Conservation (phyloP, 2,329 filamentous ascomycete species). For the Chrysoporthe deuterocubensis region DNA sequence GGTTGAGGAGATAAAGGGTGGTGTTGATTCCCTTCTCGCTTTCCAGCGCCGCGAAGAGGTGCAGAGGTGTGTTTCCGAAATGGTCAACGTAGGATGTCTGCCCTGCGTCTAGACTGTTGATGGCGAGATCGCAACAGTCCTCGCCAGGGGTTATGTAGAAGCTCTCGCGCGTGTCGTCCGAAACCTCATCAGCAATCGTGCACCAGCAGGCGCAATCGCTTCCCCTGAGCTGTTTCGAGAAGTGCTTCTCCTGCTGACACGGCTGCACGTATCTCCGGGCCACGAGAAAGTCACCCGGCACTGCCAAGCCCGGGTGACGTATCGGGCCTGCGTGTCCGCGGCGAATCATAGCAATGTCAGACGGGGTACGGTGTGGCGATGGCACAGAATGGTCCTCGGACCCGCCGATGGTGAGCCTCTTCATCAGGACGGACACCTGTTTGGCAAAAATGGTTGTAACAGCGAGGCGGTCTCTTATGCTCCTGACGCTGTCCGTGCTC, state of each 20-base stretch:
- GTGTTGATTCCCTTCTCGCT: slow-evolving; percentile 30
- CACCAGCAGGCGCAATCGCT: slow-evolving; percentile 38
- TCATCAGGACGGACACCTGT: slow-evolving; percentile 43
- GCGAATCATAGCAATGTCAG: slow-evolving; percentile 31
- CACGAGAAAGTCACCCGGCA: slow-evolving; percentile 56
- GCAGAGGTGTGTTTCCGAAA: slow-evolving; percentile 54
- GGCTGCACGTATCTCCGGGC: slow-evolving; percentile 31
- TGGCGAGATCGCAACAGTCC: slow-evolving; percentile 36
- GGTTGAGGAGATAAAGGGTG: slow-evolving; percentile 36
- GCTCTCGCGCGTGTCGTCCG: slow-evolving; percentile 23
- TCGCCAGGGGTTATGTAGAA: slow-evolving; percentile 37
- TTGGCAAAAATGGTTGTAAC: slow-evolving; percentile 28
- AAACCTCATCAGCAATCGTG: slow-evolving; percentile 36
- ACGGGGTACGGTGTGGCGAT: slow-evolving; percentile 20
- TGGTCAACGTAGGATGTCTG: slow-evolving; percentile 37
- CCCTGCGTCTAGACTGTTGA: slow-evolving; percentile 30
- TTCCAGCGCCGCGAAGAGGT: slow-evolving; percentile 48
- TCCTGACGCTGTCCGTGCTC: slow-evolving; percentile 43
- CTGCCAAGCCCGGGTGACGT: slow-evolving; percentile 36
- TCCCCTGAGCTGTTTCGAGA: slow-evolving; percentile 19
- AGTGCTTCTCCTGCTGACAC: slow-evolving; percentile 22
- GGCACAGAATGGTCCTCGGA: slow-evolving; percentile 17
- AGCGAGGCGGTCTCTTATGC: slow-evolving; percentile 37
- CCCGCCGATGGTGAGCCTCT: slow-evolving; percentile 32
- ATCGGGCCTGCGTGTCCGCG: slow-evolving; percentile 16